These are phyloP conservation scores for Brettanomyces custersianus DNA, from an alignment of 805 yeast species.

Conservation along the genomic window DNA sequence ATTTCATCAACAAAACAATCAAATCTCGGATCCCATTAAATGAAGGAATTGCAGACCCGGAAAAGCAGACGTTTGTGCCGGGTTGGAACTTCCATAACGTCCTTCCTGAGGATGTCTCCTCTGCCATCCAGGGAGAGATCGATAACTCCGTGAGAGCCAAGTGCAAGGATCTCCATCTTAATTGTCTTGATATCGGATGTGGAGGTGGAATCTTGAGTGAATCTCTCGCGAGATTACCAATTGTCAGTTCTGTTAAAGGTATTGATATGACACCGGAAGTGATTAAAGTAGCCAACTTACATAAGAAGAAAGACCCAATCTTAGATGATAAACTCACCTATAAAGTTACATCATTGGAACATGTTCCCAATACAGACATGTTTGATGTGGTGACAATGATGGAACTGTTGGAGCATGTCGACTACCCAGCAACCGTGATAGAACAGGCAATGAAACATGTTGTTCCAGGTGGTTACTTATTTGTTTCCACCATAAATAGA, in stretches of 20 bases:
- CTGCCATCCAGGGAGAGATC: conserved; percentile 41
- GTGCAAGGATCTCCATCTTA: conserved; percentile 29
- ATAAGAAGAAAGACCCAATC: conserved; percentile 57
- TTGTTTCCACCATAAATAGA: conserved; percentile 86
- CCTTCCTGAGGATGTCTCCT: conserved; percentile 48
- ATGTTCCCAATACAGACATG: conserved; percentile 31
- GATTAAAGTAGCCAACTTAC: conserved; percentile 66
- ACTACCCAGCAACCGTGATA: conserved; percentile 67
- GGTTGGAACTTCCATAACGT: conserved; percentile 59
- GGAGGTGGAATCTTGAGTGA: conserved; percentile 97
- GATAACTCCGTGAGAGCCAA: conserved; percentile 34
- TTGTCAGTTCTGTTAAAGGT: conserved; percentile 60
- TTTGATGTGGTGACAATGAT: conserved; percentile 83
- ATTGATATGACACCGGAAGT: conserved; percentile 84
- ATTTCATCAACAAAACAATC: conserved; percentile 65
- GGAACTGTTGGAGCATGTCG: conserved; percentile 94
- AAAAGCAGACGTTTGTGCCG: conserved; percentile 56
- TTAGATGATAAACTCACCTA: conserved; percentile 45
- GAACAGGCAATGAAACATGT: conserved; percentile 60
- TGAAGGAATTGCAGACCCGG: conserved; percentile 26
- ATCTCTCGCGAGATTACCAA: conserved; percentile 68
- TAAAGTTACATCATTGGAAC: conserved; percentile 54
- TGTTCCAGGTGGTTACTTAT: conserved; percentile 74
- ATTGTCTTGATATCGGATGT: conserved; percentile 85
- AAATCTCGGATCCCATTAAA: conserved; percentile 35